These are phyloP conservation scores for Aureobasidium melanogenum DNA, from an alignment of 2,329 filamentous ascomycete genomes.

Conservation along the genomic window DNA sequence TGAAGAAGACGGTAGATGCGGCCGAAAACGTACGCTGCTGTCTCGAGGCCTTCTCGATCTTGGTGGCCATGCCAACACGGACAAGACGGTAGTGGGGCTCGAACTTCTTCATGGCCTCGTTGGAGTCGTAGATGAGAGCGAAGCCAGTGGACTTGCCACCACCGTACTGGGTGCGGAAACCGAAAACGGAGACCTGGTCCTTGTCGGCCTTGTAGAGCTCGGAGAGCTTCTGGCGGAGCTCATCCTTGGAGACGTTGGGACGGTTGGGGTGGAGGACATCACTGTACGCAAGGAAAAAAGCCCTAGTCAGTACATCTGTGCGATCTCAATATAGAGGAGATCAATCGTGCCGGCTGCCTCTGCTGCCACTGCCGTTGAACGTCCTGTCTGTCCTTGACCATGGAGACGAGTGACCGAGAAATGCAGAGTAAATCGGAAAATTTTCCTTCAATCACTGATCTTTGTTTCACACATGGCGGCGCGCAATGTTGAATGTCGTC, in stretches of 20 bases:
- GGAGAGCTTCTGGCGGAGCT: constrained; percentile 90
- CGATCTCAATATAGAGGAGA: constrained; percentile 10
- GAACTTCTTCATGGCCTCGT: constrained; percentile 99
- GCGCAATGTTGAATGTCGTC: constrained; percentile 3
- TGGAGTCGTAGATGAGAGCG: constrained; percentile 95
- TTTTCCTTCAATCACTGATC: background rate
- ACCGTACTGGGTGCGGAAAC: constrained; percentile 97
- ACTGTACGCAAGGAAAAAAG: constrained; percentile 43
- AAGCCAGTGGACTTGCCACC: constrained; percentile 99
- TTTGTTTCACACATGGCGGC: background rate
- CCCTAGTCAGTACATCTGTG: constrained; percentile 2
- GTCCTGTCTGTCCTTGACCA: background rate
- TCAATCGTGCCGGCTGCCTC: constrained; percentile 1
- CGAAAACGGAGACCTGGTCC: constrained; percentile 96
- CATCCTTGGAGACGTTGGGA: constrained; percentile 97
- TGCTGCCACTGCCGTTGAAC: background rate
- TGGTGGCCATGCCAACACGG: constrained; percentile 81
- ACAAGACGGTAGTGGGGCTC: constrained; percentile 97
- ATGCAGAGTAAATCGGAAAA: background rate
- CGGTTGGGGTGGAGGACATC: constrained; percentile 99
- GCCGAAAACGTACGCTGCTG: constrained; percentile 84
- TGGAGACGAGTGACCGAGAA: background rate
- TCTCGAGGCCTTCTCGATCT: constrained; percentile 95
- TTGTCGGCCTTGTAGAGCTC: constrained; percentile 97
- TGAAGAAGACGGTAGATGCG: background rate